A percentile compares a stretch with the other conserved stretches of the same genome.
These are phyloP conservation scores for Candida boidinii DNA, from an alignment of 805 yeast species.

Conservation along the genomic window DNA sequence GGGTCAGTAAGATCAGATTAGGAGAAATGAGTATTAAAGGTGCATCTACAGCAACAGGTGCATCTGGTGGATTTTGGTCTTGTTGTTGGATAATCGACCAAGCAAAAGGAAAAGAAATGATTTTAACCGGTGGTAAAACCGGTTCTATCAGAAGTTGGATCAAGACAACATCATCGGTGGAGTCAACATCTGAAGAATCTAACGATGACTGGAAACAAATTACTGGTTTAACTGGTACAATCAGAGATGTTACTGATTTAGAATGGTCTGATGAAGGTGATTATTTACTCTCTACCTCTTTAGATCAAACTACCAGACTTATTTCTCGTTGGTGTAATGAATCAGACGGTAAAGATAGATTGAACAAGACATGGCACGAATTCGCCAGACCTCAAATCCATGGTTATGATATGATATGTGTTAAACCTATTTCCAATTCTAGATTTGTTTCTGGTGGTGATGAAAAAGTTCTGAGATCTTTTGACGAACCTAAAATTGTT, in stretches of 20 bases:
- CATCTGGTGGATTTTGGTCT: constrained; percentile 62
- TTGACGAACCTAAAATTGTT: constrained; percentile 79
- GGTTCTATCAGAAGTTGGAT: constrained; percentile 87
- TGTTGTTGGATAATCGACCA: constrained; percentile 56
- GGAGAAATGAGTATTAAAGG: constrained; percentile 96
- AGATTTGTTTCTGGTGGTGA: constrained; percentile 91
- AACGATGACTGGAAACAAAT: constrained; percentile 22
- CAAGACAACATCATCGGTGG: background rate
- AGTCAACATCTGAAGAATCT: background rate
- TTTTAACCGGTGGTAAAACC: constrained; percentile 81
- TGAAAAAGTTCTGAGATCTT: constrained; percentile 84
- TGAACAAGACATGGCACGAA: constrained; percentile 65
- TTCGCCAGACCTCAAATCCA: constrained; percentile 97
- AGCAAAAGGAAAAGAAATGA: constrained; percentile 29
- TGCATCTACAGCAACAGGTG: constrained; percentile 96
- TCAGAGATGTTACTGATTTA: constrained; percentile 65
- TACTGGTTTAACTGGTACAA: constrained; percentile 69
- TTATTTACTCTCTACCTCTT: constrained; percentile 66
- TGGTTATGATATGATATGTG: constrained; percentile 92
- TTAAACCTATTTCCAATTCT: constrained; percentile 49
- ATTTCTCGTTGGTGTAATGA: constrained; percentile 52
- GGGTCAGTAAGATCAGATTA: constrained; percentile 73
- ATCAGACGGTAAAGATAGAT: constrained; percentile 21
- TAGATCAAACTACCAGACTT: constrained; percentile 90
- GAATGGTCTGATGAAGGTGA: constrained; percentile 65